A percentile compares a stretch with the other conserved stretches of the same genome.
phyloP scores from a whole-genome alignment of 805 yeast species.

The Teunomyces pallodes region DNA sequence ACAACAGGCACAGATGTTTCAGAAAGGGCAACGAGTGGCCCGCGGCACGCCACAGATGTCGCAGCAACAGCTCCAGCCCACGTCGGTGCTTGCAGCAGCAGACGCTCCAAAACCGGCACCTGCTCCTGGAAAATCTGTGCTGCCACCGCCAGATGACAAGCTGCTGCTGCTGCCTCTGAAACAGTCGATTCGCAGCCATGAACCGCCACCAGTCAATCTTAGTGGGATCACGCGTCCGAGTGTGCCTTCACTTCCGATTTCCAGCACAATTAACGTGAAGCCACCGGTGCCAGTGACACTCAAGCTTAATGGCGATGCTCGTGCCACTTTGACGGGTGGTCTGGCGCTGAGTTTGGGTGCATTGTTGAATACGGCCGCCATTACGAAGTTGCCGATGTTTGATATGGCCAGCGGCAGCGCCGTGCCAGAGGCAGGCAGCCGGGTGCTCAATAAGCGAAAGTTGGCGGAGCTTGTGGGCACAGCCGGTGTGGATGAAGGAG shows the following conservation, averaged over 20 bases:
- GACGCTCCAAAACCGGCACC: constrained; percentile 8
- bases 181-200: constrained; percentile 8
- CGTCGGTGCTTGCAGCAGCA: constrained; percentile 8
- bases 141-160: constrained; percentile 12
- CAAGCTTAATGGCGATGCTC: constrained; percentile 49
- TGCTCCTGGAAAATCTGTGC: neutral
- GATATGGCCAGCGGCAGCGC: constrained; percentile 50
- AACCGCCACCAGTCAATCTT: constrained; percentile 28
- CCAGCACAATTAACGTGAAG: constrained; percentile 63
- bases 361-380: constrained; percentile 67
- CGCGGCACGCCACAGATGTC: constrained; percentile 12
- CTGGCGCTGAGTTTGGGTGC: constrained; percentile 69
- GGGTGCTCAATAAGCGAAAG: constrained; percentile 87
- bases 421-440: constrained; percentile 58
- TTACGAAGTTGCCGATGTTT: constrained; percentile 72
- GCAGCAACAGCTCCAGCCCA: constrained; percentile 26
- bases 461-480: constrained; percentile 81
- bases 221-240: constrained; percentile 48
- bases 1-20: constrained; percentile 10
- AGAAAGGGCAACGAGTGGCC: constrained; percentile 8
- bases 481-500: constrained; percentile 84
- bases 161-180: constrained; percentile 3
- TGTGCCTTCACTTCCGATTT: constrained; percentile 69
- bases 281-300: constrained; percentile 64
- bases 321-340: constrained; percentile 87